Base-by-base conservation (phyloP, 768 basidiomycete species). In the Tricholoma saponaceum region DNA sequence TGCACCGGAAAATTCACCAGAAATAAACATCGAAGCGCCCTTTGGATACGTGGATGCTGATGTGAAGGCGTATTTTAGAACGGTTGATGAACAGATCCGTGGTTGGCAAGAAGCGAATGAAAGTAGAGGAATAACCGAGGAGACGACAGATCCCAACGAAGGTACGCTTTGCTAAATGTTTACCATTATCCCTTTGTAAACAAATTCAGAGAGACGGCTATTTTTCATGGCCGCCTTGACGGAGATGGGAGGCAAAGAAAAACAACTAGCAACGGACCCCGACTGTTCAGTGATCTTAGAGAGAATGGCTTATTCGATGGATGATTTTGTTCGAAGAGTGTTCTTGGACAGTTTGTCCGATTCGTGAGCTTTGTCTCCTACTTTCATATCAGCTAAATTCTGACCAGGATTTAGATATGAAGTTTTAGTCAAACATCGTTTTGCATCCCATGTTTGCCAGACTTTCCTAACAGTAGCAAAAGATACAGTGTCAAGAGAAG, bases 391-490 rank as follows among this genome's bases (percentile, higher is more conserved):
- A 18, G 46, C 59, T 41, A 49, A 49, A 37, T 26, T 12, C 54
- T 59, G 35, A 50, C 16, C 12, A 6, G 4, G n/a, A 23, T 32
- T 14, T 58, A 89, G 91, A 6, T 89, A 85, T 60, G 84, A 83
- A 58, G 66, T 74, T 22, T 77, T 95, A 25, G 74, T 81, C 26
- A 84, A 79, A 66, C 90, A 98, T 66, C 83, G 95, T 26, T 98
- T 97, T 76, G 93, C 89, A 14, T 96, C 95, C 23, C 95, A 98
- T 83, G 95, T 97, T 6, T 90, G 90, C 64, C 94, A 98, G 70
- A 98, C 94, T 0, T 73, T 97, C 61, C 79, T 98, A 62, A 80
- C 79, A 1, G 83, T 92, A 22, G 83, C 84, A 5, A 66, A 65
- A 26, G 79, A 85, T 44, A 89, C 89, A 0, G 71, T 91, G 44